A percentile compares a stretch with the other conserved stretches of the same genome.
Evolutionary conservation across 495 filamentous ascomycete species (phyloP).

Genomic region (Xylaria scruposa): DNA sequence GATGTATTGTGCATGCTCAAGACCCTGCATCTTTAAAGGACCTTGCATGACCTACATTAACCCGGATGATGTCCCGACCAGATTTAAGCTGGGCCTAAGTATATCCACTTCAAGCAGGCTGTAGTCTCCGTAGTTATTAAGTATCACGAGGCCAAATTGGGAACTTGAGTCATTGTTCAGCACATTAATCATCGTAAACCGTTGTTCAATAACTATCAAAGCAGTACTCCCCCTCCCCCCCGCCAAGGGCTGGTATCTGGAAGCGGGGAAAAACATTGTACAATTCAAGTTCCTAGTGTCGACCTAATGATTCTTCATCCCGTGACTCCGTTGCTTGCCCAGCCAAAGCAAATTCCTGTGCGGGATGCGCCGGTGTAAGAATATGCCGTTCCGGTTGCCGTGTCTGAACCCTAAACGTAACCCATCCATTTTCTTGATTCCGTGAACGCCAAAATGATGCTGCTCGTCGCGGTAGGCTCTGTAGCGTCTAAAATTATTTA

Average conservation of each 20-base stretch:
- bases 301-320: slow-evolving; percentile 1
- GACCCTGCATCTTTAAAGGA: background rate
- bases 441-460: slow-evolving; percentile 37
- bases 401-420: background rate
- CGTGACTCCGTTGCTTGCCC: slow-evolving; percentile 8
- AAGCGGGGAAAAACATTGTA: slow-evolving; percentile 7
- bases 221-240: background rate
- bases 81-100: background rate
- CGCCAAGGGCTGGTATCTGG: slow-evolving; percentile 15
- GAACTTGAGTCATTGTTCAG: background rate
- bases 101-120: background rate
- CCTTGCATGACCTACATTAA: slow-evolving; percentile 2
- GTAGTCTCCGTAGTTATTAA: background rate
- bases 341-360: background rate
- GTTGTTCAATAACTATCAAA: slow-evolving; percentile 7
- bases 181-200: background rate
- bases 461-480: background rate
- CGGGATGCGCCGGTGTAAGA: background rate
- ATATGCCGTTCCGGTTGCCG: background rate
- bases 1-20: slow-evolving; percentile 6
- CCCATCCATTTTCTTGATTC: slow-evolving; percentile 4
- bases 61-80: too few species aligned
- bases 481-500: slow-evolving; percentile 6
- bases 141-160: background rate
- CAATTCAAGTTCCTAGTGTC: background rate